phyloP scores from a whole-genome alignment of 208 protist species.

The Tritrichomonas musculus region DNA sequence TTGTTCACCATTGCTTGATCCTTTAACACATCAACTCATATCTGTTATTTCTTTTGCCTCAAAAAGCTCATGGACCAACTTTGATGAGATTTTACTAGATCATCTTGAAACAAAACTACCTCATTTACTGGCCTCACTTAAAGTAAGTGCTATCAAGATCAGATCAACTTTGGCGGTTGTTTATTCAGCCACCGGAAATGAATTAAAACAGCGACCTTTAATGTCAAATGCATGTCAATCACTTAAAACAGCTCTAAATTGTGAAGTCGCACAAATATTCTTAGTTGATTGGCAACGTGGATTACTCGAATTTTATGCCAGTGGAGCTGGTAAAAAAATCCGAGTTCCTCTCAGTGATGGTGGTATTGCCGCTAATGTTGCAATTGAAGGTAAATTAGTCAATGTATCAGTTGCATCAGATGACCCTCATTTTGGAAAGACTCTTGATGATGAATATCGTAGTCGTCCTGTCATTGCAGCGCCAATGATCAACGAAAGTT shows the following conservation, averaged over 20 bases:
- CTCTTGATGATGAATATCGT: not conserved
- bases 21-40: conserved; percentile 17
- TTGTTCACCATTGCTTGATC: not conserved
- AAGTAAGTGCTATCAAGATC: not conserved
- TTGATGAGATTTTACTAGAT: conserved; percentile 7
- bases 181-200: not conserved
- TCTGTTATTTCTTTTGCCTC: not conserved
- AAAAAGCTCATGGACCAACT: not conserved
- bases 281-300: conserved; percentile 2
- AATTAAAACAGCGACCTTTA: conserved; percentile 2
- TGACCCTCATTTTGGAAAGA: not conserved
- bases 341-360: not conserved
- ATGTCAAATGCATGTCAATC: conserved; percentile 31
- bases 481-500: conserved; percentile 28
- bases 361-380: conserved; percentile 11
- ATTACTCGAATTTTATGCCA: not conserved
- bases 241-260: not conserved
- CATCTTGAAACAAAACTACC: conserved; percentile 12
- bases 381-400: not conserved
- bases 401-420: conserved; percentile 4
- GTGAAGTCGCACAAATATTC: conserved; percentile 29
- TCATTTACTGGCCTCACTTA: not conserved
- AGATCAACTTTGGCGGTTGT: not conserved
- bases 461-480: not conserved
- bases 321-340: not conserved